These are phyloP conservation scores for Leucogyrophana mollusca DNA, from an alignment of 768 basidiomycete species.

Conservation along the genomic window DNA sequence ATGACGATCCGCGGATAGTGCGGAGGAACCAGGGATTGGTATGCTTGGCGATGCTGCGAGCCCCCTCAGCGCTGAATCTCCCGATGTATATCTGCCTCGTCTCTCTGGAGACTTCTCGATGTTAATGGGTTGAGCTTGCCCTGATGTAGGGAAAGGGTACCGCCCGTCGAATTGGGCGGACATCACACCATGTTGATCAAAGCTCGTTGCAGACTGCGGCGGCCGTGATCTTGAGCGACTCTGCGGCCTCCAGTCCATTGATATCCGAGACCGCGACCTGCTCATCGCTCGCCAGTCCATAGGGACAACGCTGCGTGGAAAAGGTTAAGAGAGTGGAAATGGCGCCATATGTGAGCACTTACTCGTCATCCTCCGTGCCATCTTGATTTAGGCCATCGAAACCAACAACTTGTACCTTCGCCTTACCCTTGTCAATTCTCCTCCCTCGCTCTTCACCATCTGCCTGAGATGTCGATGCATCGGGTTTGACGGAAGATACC, in stretches of 20 bases:
- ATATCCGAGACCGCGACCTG: constrained; percentile 84
- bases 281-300: constrained; percentile 97
- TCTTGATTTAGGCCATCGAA: constrained; percentile 80
- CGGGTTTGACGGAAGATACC: constrained; percentile 2
- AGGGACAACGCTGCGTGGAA: constrained; percentile 45
- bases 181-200: constrained; percentile 43
- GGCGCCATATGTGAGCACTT: constrained; percentile 34
- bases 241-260: constrained; percentile 88
- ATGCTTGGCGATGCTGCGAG: constrained; percentile 27
- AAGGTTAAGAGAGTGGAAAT: constrained; percentile 19
- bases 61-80: constrained; percentile 15
- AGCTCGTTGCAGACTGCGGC: constrained; percentile 49
- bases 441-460: constrained; percentile 61
- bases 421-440: constrained; percentile 78
- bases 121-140: constrained; percentile 16
- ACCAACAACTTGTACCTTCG: constrained; percentile 73
- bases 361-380: constrained; percentile 72
- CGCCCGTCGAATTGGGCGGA: constrained; percentile 40
- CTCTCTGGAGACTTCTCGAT: constrained; percentile 27
- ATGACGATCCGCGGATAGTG: constrained; percentile 44
- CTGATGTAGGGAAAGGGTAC: constrained; percentile 41
- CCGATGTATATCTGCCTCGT: constrained; percentile 17
- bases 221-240: constrained; percentile 79
- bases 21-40: constrained; percentile 41
- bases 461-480: constrained; percentile 19